These are phyloP conservation scores for Lyophyllum shimeji DNA, from an alignment of 768 basidiomycete genomes.

Conservation along the genomic window DNA sequence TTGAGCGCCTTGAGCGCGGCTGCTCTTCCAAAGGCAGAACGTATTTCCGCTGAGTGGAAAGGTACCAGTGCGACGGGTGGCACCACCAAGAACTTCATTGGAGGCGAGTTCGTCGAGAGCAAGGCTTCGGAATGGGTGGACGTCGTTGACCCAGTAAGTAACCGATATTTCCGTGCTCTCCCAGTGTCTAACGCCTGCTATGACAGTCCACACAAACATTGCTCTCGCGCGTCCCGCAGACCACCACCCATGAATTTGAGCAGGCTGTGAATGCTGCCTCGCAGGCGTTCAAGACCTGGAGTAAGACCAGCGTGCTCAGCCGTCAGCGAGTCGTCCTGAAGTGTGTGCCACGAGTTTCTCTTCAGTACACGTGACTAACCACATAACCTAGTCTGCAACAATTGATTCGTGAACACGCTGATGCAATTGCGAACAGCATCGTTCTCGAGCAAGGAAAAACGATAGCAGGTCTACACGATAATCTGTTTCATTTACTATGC, in stretches of 20 bases:
- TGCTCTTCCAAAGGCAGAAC: slow-evolving; percentile 64
- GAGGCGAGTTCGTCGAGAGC: slow-evolving; percentile 87
- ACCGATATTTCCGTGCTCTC: neutral
- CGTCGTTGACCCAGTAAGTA: slow-evolving; percentile 82
- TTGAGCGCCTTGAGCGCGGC: slow-evolving; percentile 48
- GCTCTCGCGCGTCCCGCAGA: slow-evolving; percentile 88
- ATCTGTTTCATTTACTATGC: neutral
- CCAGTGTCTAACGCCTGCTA: slow-evolving; percentile 3
- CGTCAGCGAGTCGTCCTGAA: slow-evolving; percentile 89
- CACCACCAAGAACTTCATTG: slow-evolving; percentile 89
- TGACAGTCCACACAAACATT: slow-evolving; percentile 85
- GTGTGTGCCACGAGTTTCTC: slow-evolving; percentile 43
- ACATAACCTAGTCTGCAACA: slow-evolving; percentile 69
- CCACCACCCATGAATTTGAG: slow-evolving; percentile 76
- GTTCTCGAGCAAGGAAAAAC: slow-evolving; percentile 98
- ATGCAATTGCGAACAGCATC: slow-evolving; percentile 84
- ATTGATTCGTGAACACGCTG: slow-evolving; percentile 81
- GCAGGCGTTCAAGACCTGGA: slow-evolving; percentile 88
- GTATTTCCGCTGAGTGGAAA: slow-evolving; percentile 75
- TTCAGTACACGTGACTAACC: neutral
- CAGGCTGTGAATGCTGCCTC: slow-evolving; percentile 83
- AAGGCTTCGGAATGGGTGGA: slow-evolving; percentile 79
- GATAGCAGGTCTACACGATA: slow-evolving; percentile 55
- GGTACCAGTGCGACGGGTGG: slow-evolving; percentile 87
- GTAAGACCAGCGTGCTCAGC: slow-evolving; percentile 76